Evolutionary conservation across 495 filamentous ascomycete genomes (phyloP), one percentile per base, ranked within the genome.

Genomic region (Xylaria grammica): DNA sequence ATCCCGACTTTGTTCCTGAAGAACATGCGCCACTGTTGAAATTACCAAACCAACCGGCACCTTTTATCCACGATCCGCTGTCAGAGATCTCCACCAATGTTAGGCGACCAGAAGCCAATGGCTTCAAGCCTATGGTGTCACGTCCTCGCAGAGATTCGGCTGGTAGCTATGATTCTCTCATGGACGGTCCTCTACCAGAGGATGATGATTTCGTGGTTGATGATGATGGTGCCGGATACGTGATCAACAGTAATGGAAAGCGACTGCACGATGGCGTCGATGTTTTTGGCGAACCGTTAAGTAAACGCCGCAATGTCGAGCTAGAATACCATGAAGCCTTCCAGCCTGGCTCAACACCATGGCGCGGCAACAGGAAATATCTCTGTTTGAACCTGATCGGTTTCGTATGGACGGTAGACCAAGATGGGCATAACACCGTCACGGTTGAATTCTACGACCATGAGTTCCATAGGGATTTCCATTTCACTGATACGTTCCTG

Each of bases 381-480:
- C 86, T 99, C 4, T 97, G 93, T 70, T 81, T 97, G 44, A 98
- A 97, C 73, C 82, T 99, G 63, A 90, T 91, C 32, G 95, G 96
- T 15, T 92, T 92, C 68, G 92, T 97, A 5, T 99, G 96, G 95
- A 98, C 95, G 0, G 92, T 98, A 15, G 91, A 96, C 68, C 96
- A 99, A 77, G 93, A 96, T 67, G 90, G 88, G 0, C 94, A 98
- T 66, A 85, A 98, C 75, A 99, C 94, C 7, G 90, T 99, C 27
- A 98, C 96, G 0, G 92, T 98, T 17, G 95, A 99, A 67, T 99
- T 99, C 74, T 97, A 97, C 73, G 95, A 99, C 77, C 86, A 91
- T 22, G 92, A 97, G 64, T 88, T 88, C 57, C 91, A 97, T 72
- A 84, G 96, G 24, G 91, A 96, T 76, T 97, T 97, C 70, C 95